Percentiles rank a stretch among this genome's conserved stretches.
phyloP scores from a whole-genome alignment of 441 rosid species.

The Erodium texanum region DNA sequence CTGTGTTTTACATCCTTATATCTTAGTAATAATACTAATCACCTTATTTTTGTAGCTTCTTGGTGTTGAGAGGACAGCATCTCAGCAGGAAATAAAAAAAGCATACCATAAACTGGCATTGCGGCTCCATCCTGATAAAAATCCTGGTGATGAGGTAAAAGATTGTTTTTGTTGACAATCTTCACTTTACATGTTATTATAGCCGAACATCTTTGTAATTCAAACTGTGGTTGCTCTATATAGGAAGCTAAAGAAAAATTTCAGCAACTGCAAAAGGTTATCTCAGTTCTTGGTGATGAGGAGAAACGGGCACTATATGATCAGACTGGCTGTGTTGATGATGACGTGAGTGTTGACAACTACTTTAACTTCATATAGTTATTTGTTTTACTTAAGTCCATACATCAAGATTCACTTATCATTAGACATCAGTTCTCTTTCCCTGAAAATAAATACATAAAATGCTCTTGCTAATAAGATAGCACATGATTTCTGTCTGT shows the following conservation, averaged over 20 bases:
- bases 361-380: neutral
- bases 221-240: conserved; percentile 9
- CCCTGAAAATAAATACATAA: neutral
- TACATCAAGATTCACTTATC: neutral
- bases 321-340: conserved; percentile 85
- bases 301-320: conserved; percentile 79
- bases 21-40: neutral
- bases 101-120: conserved; percentile 82
- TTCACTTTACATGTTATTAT: neutral
- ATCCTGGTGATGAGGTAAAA: conserved; percentile 73
- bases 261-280: conserved; percentile 90
- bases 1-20: neutral
- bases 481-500: conserved; percentile 7
- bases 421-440: neutral
- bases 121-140: conserved; percentile 87
- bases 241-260: conserved; percentile 93
- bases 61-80: conserved; percentile 62
- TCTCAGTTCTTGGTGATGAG: conserved; percentile 78
- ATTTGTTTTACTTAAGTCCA: neutral
- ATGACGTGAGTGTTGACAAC: conserved; percentile 51
- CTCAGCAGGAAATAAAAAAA: conserved; percentile 76
- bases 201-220: neutral
- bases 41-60: conserved; percentile 43
- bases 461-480: neutral
- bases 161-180: neutral